Evolutionary conservation across 352 stramenopile species (phyloP).

Genomic region (Phytopythium chamaehyphon): DNA sequence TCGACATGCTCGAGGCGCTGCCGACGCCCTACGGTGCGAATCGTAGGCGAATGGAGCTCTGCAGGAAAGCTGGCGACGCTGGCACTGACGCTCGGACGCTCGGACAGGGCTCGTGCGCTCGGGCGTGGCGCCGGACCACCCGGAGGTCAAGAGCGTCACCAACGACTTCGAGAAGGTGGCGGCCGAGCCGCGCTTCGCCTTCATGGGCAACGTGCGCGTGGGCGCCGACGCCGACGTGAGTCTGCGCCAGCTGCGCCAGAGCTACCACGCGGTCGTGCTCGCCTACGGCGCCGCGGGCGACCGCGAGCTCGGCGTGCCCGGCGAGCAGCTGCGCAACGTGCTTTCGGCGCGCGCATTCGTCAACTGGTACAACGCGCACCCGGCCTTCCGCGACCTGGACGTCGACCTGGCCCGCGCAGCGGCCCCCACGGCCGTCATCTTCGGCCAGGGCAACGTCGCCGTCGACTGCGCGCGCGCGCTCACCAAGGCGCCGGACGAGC

Average conservation of each 20-base stretch:
- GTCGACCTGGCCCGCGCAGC: constrained; percentile 31
- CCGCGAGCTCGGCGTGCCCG: constrained; percentile 80
- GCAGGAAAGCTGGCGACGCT: neutral
- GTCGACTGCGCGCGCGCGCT: constrained; percentile 96
- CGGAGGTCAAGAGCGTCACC: constrained; percentile 98
- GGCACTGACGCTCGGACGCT: too few relatives aligned
- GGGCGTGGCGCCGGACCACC: constrained; percentile 97
- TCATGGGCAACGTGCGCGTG: constrained; percentile 89
- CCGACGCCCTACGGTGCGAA: constrained; percentile 89
- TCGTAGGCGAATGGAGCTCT: neutral
- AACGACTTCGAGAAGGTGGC: constrained; percentile 94
- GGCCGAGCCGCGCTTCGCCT: constrained; percentile 74
- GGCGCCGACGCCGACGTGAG: constrained; percentile 86
- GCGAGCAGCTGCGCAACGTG: constrained; percentile 73
- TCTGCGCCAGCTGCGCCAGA: constrained; percentile 79
- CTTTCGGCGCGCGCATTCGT: constrained; percentile 93
- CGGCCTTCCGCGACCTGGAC: constrained; percentile 87
- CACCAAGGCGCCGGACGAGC: constrained; percentile 86
- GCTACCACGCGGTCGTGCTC: constrained; percentile 95
- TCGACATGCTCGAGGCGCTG: constrained; percentile 94
- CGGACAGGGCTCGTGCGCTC: constrained; percentile 94
- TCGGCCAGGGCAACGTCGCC: constrained; percentile 97
- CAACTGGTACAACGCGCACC: constrained; percentile 99
- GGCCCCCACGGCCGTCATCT: constrained; percentile 87
- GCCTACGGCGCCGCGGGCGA: constrained; percentile 95